A percentile compares a stretch with the other conserved stretches of the same genome.
Conservation (phyloP, 352 stramenopile species). For the Albugo laibachii region DNA sequence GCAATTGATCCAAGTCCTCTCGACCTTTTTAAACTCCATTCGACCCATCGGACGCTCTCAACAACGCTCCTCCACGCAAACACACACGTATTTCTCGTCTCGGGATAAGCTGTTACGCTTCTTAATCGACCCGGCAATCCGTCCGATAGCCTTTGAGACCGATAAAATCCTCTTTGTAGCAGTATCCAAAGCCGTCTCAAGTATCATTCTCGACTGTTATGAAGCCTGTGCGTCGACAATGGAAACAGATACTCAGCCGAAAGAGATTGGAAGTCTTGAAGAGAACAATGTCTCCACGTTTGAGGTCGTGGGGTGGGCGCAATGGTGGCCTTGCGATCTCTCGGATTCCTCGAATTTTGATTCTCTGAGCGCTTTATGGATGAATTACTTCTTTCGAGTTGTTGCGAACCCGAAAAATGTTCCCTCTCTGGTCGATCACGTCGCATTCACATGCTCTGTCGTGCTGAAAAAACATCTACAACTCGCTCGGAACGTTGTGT, state of each 20-base stretch:
- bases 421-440: slow-evolving; percentile 45
- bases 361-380: slow-evolving; percentile 34
- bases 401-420: slow-evolving; percentile 45
- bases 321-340: slow-evolving; percentile 49
- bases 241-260: background rate
- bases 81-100: slow-evolving; percentile 31
- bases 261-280: too few species aligned
- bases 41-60: slow-evolving; percentile 11
- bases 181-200: slow-evolving; percentile 32
- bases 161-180: slow-evolving; percentile 25
- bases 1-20: slow-evolving; percentile 54
- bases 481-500: slow-evolving; percentile 44
- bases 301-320: too few species aligned
- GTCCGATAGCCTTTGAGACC: slow-evolving; percentile 22
- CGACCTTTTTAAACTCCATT: slow-evolving; percentile 41
- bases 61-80: too few species aligned
- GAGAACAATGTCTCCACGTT: too few species aligned
- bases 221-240: slow-evolving; percentile 19
- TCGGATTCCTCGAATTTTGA: slow-evolving; percentile 1
- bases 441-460: slow-evolving; percentile 42
- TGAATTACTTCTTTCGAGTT: slow-evolving; percentile 40
- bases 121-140: slow-evolving; percentile 26
- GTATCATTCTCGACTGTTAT: slow-evolving; percentile 61
- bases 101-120: slow-evolving; percentile 30
- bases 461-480: slow-evolving; percentile 67